Evolutionary conservation across 164 flowering plant species (phyloP).

Genomic region (Taxillus chinensis): DNA sequence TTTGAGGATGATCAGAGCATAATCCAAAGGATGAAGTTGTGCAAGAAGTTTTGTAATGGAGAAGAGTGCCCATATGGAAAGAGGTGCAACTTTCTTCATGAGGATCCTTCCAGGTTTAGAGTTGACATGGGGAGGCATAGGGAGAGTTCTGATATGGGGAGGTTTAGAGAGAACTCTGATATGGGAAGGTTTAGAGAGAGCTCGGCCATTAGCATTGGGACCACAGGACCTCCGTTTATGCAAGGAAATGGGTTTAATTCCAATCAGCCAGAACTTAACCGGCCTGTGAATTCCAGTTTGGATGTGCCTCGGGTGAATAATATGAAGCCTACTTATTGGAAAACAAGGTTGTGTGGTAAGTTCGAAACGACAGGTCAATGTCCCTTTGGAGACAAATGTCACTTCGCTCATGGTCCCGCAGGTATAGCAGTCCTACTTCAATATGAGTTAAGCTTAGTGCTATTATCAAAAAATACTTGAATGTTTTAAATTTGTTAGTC

Average conservation of each 20-base stretch:
- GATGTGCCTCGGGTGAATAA: slow-evolving; percentile 22
- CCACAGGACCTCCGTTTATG: slow-evolving; percentile 21
- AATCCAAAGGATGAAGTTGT: slow-evolving; percentile 56
- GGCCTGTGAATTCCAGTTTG: slow-evolving; percentile 7
- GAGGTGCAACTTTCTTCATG: slow-evolving; percentile 73
- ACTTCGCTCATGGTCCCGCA: slow-evolving; percentile 80
- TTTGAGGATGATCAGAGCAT: slow-evolving; percentile 64
- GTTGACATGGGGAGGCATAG: slow-evolving; percentile 36
- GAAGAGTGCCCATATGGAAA: slow-evolving; percentile 88
- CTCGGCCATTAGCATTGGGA: slow-evolving; percentile 31
- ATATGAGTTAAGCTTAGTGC: too few species aligned
- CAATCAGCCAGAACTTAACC: slow-evolving; percentile 23
- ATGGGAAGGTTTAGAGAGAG: background rate
- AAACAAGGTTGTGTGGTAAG: slow-evolving; percentile 65
- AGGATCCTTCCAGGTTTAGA: slow-evolving; percentile 43
- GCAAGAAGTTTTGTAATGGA: slow-evolving; percentile 75
- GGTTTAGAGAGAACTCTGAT: slow-evolving; percentile 42
- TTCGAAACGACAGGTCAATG: slow-evolving; percentile 66
- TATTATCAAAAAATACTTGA: too few species aligned
- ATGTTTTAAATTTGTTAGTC: too few species aligned
- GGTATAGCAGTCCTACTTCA: slow-evolving; percentile 30
- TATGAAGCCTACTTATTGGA: slow-evolving; percentile 49
- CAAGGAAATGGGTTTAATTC: slow-evolving; percentile 24
- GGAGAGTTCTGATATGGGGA: slow-evolving; percentile 46
- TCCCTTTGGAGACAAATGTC: slow-evolving; percentile 73